phyloP scores from a whole-genome alignment of 768 basidiomycete species.

The Daedaleopsis nitida region DNA sequence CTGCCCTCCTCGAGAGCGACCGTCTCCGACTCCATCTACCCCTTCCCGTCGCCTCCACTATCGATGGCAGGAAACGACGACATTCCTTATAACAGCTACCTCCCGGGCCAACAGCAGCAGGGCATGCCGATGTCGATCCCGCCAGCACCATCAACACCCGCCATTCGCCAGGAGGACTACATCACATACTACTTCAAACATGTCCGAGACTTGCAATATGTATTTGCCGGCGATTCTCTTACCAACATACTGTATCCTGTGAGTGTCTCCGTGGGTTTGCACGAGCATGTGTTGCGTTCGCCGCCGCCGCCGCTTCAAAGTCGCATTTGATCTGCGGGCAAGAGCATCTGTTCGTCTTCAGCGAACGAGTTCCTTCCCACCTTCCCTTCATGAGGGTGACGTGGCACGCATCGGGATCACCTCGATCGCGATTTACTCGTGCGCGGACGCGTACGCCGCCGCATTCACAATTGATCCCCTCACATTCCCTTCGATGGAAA shows the following conservation, averaged over 20 bases:
- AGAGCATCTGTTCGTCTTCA: neutral
- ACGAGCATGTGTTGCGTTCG: neutral
- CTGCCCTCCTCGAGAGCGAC: slow-evolving; percentile 29
- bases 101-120: slow-evolving; percentile 7
- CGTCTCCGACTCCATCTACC: slow-evolving; percentile 18
- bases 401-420: neutral
- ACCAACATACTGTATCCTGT: slow-evolving; percentile 69
- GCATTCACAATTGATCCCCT: neutral
- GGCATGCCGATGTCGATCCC: slow-evolving; percentile 31
- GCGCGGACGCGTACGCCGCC: too few relatives aligned
- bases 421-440: neutral
- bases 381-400: neutral
- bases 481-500: neutral
- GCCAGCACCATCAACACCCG: slow-evolving; percentile 38
- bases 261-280: slow-evolving; percentile 30
- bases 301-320: neutral
- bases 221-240: slow-evolving; percentile 62
- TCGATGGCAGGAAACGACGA: slow-evolving; percentile 14
- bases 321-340: neutral
- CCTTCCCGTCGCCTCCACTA: slow-evolving; percentile 8
- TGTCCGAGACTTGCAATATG: slow-evolving; percentile 65
- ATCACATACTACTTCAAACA: slow-evolving; percentile 77
- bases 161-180: slow-evolving; percentile 52
- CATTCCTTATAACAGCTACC: slow-evolving; percentile 6
- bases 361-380: neutral